phyloP scores from a whole-genome alignment of 2,329 filamentous ascomycete species.

The Fusarium caatingaense region DNA sequence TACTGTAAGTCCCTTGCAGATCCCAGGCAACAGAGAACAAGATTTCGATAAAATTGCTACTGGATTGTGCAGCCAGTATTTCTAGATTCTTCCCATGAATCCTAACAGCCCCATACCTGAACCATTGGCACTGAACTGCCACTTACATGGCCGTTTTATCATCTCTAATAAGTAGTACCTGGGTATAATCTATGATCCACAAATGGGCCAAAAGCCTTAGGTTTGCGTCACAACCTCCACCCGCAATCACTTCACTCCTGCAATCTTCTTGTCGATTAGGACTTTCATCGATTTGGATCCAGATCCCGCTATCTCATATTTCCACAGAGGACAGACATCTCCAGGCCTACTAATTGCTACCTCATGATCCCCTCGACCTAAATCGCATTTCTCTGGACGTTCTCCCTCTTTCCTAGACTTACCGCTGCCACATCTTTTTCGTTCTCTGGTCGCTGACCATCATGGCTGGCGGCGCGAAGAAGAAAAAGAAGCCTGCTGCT shows the following conservation, averaged over 20 bases:
- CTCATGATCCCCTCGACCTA: slow-evolving; percentile 7
- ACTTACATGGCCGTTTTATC: slow-evolving; percentile 6
- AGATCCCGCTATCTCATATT: slow-evolving; percentile 4
- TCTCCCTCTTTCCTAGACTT: not conserved
- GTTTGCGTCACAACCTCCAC: slow-evolving; percentile 41
- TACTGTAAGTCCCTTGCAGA: slow-evolving; percentile 16
- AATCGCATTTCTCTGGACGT: not conserved
- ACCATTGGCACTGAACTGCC: not conserved
- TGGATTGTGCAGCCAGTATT: not conserved
- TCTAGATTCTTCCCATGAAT: not conserved
- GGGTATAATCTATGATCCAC: slow-evolving; percentile 25
- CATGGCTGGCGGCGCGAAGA: slow-evolving; percentile 78
- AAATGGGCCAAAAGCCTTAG: slow-evolving; percentile 24
- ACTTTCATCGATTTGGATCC: slow-evolving; percentile 3
- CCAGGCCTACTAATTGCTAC: not conserved
- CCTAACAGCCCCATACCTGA: not conserved
- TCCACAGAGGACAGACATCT: slow-evolving; percentile 1
- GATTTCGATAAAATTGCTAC: not conserved
- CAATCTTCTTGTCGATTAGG: slow-evolving; percentile 17
- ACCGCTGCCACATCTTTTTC: slow-evolving; percentile 3
- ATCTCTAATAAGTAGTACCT: slow-evolving; percentile 1
- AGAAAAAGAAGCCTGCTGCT: slow-evolving; percentile 89
- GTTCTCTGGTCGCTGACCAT: slow-evolving; percentile 23
- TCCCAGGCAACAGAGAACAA: not conserved
- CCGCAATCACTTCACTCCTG: slow-evolving; percentile 17